These are phyloP conservation scores for Aurifilum marmelostoma DNA, from an alignment of 2,329 filamentous ascomycete species.

Conservation along the genomic window DNA sequence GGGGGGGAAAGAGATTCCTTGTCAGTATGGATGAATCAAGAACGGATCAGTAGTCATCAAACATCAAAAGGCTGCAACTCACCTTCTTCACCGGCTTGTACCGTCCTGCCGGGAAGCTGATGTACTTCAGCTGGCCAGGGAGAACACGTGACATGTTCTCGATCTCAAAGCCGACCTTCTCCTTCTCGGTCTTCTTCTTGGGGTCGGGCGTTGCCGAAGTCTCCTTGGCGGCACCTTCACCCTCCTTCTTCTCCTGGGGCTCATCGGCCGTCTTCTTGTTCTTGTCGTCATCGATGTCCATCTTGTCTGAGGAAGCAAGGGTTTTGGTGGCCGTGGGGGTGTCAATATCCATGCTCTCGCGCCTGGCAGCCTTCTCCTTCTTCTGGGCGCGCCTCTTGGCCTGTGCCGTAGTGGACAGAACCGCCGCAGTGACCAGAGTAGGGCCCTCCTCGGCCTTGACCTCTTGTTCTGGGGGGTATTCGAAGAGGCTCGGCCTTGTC, in stretches of 20 bases:
- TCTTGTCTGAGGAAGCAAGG: slow-evolving; percentile 68
- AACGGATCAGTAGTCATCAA: too few species aligned
- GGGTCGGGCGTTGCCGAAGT: slow-evolving; percentile 54
- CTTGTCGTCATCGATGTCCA: slow-evolving; percentile 79
- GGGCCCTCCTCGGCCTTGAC: slow-evolving; percentile 93
- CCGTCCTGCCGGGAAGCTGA: slow-evolving; percentile 86
- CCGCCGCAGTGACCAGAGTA: slow-evolving; percentile 91
- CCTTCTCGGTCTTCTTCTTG: slow-evolving; percentile 93
- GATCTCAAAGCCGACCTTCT: slow-evolving; percentile 94
- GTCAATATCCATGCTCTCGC: slow-evolving; percentile 96
- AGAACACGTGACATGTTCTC: slow-evolving; percentile 97
- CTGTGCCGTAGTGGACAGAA: slow-evolving; percentile 94
- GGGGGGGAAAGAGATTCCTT: background rate
- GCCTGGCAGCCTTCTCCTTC: slow-evolving; percentile 86
- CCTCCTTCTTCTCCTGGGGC: slow-evolving; percentile 64
- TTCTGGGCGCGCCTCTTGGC: slow-evolving; percentile 93
- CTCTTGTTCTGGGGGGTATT: slow-evolving; percentile 96
- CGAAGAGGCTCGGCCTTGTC: slow-evolving; percentile 91
- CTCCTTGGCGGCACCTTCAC: slow-evolving; percentile 60
- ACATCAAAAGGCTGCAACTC: slow-evolving; percentile 37
- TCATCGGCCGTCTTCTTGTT: slow-evolving; percentile 51
- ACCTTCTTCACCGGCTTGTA: slow-evolving; percentile 93
- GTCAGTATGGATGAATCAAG: slow-evolving; percentile 44
- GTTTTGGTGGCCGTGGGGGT: slow-evolving; percentile 74
- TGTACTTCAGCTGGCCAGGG: slow-evolving; percentile 90